Conservation (phyloP, 2,329 filamentous ascomycete species). For the Colletotrichum sp. region DNA sequence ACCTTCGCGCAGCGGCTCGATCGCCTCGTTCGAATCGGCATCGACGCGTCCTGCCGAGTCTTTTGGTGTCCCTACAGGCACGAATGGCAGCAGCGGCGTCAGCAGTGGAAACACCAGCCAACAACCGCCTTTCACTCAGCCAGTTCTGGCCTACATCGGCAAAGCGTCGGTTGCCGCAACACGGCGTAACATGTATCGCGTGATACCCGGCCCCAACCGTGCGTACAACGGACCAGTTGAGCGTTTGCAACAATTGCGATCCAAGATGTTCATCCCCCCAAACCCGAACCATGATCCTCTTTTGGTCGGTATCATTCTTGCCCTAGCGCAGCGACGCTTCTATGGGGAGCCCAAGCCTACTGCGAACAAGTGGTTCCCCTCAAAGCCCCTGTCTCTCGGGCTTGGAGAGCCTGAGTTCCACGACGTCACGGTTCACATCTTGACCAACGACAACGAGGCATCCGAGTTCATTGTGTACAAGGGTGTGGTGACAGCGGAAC, state of each 20-base stretch:
- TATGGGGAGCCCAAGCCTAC: constrained; percentile 36
- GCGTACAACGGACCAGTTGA: constrained; percentile 51
- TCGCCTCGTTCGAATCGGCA: constrained; percentile 37
- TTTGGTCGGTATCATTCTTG: constrained; percentile 55
- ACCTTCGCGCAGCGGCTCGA: constrained; percentile 11
- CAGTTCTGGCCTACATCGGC: constrained; percentile 52
- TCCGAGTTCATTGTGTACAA: constrained; percentile 60
- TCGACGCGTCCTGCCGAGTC: constrained; percentile 38
- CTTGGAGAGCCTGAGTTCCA: constrained; percentile 37
- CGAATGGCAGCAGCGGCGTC: neutral
- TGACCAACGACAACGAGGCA: constrained; percentile 54
- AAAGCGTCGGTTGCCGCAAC: constrained; percentile 49
- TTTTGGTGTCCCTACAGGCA: constrained; percentile 21
- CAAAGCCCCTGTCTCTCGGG: neutral
- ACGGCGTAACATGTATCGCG: constrained; percentile 51
- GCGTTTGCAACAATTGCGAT: constrained; percentile 50
- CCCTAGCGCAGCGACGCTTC: constrained; percentile 61
- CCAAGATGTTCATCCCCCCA: constrained; percentile 50
- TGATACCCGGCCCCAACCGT: constrained; percentile 42
- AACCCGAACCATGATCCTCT: constrained; percentile 57
- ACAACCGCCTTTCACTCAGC: constrained; percentile 16
- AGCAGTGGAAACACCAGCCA: neutral
- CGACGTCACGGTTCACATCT: constrained; percentile 53
- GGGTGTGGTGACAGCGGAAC: constrained; percentile 49
- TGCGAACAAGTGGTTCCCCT: constrained; percentile 8